Percentiles rank a stretch among this genome's conserved stretches.
Evolutionary conservation across 176 grass and related monocot genomes (phyloP).

Genomic region (Guadua angustifolia): DNA sequence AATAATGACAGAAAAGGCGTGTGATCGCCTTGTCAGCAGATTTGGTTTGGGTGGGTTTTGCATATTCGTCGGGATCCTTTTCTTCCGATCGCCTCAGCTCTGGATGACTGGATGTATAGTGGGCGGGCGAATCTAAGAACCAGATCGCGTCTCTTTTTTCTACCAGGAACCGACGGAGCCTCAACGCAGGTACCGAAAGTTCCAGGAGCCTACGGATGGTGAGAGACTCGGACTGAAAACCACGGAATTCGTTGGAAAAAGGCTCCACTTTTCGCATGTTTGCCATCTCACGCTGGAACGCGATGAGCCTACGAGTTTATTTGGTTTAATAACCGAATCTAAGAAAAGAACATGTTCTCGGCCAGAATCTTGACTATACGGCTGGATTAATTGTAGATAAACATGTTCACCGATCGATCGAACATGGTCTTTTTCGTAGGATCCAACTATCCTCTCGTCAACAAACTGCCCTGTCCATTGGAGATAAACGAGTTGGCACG

Average conservation of each 20-base stretch:
- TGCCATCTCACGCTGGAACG: neutral
- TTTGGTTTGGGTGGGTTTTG: neutral
- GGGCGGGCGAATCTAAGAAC: neutral
- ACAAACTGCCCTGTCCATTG: neutral
- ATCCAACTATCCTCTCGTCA: neutral
- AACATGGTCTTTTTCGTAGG: neutral
- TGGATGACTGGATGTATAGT: neutral
- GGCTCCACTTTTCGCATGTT: neutral
- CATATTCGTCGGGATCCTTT: conserved; percentile 19
- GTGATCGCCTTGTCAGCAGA: neutral
- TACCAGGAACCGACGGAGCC: neutral
- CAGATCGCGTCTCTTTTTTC: neutral
- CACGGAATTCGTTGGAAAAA: neutral
- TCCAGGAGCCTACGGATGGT: neutral
- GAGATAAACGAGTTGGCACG: too few relatives aligned
- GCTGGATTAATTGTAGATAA: neutral
- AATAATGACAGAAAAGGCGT: neutral
- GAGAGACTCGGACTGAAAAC: neutral
- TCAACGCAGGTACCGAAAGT: neutral
- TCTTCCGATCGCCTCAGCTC: neutral
- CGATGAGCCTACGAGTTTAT: neutral
- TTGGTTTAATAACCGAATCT: neutral
- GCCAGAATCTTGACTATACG: conserved; percentile 8
- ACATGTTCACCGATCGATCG: neutral
- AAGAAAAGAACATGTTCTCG: neutral